A percentile compares a stretch with the other conserved stretches of the same genome.
phyloP scores from a whole-genome alignment of 352 stramenopile species.

The Phytophthora vignae region DNA sequence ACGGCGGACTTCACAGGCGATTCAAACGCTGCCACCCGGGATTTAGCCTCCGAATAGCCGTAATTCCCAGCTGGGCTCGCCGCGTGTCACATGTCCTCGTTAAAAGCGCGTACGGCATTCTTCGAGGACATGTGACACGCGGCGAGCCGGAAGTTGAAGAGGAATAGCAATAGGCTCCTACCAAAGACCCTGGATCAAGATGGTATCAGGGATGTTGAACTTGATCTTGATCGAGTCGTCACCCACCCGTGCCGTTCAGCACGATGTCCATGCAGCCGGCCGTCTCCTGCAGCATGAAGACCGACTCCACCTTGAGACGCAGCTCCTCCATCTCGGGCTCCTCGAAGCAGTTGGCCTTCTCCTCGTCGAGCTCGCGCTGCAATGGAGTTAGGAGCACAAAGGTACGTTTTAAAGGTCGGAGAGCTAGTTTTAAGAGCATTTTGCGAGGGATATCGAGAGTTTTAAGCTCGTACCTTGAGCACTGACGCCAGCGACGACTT shows the following conservation, averaged over 20 bases:
- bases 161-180: too few relatives aligned
- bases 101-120: too few relatives aligned
- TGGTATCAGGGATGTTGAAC: too few relatives aligned
- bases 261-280: slow-evolving; percentile 73
- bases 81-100: too few relatives aligned
- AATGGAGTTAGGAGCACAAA: slow-evolving; percentile 8
- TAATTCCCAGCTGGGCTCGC: too few relatives aligned
- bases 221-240: slow-evolving; percentile 74
- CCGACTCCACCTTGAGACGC: slow-evolving; percentile 68
- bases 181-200: too few relatives aligned
- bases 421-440: neutral
- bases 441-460: neutral
- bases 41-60: too few relatives aligned
- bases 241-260: slow-evolving; percentile 60
- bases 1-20: too few relatives aligned
- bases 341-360: slow-evolving; percentile 89
- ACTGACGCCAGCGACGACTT: slow-evolving; percentile 48
- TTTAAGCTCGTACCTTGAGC: slow-evolving; percentile 25
- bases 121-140: too few relatives aligned
- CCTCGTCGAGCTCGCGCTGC: slow-evolving; percentile 79
- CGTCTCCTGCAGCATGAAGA: slow-evolving; percentile 72
- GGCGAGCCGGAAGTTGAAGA: too few relatives aligned
- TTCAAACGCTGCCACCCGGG: too few relatives aligned
- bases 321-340: slow-evolving; percentile 75
- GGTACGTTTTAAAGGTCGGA: neutral